Evolutionary conservation across 768 basidiomycete genomes (phyloP), one percentile per base, ranked within the genome.

Genomic region (Serendipita sp.): DNA sequence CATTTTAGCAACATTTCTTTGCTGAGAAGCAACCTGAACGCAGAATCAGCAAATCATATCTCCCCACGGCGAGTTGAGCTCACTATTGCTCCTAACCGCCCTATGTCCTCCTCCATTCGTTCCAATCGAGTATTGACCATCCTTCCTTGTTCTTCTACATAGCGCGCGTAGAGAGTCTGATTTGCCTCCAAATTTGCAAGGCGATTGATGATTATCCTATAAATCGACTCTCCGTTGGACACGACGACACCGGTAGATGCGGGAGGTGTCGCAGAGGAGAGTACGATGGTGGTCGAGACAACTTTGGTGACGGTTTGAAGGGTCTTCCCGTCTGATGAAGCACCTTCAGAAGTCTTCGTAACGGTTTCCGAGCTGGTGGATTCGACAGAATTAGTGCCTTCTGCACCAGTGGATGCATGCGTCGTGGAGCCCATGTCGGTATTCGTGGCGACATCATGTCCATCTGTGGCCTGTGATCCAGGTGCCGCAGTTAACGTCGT

Each of bases 161-260:
- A 98, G 17, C 83, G 73, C 22, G 84, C 80, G 45, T 90, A 86
- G 2, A 97, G 77, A 0, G 90, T 90, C 53, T 92, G 87, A 67
- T 94, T 96, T 7, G 80, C 80, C 72, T 98, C 94, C 14, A 98
- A 79, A 3, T 82, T 81, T 2, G 82, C 81, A 11, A 99, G 78
- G 4, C 93, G 85, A 67, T 96, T 95, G 83, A 94, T 94, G 67
- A 98, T 99, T 13, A 86, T 90, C 5, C 92, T 86, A 68, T 96
- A 98, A 66, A 99, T 93, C 1, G 91, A 94, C 71, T 99, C 96
- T 24, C 89, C 90, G 13, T 80, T 78, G 0, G 72, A 53, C 43
- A 56, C 28, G 14, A 38, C 34, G 26, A 58, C 22, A 2, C 64
- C 60, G 14, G 68, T 31, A 38, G 62, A 45, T 17, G 62, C 53